Evolutionary conservation across 176 grass and related monocot species (phyloP), one percentile per base, ranked within the genome.

Genomic region (Carex scoparia): DNA sequence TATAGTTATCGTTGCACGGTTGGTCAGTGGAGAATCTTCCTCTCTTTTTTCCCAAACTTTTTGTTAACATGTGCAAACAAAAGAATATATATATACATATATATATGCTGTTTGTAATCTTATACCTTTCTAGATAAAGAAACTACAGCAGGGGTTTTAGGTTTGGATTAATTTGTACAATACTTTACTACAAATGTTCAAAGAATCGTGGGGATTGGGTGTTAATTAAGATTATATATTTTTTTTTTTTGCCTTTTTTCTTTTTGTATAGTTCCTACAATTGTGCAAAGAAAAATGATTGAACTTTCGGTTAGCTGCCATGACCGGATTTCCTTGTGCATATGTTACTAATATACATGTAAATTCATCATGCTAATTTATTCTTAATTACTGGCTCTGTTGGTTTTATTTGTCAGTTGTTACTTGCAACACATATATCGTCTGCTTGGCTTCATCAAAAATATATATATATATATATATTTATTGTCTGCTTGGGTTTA

Each of bases 41-140:
- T 60, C 11, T 35, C 12, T 49, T 82, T 63, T 64, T 65, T 0
- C 4, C 23, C 2, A 10, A 62, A 16, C 12, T 69, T 27, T 83
- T 83, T 83, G 81, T 69, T 55, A 31, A 48, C 27, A 56, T n/a
- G 63, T 54, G 63, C 60, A 81, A 48, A 65, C 30, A 58, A 58
- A 79, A 79, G 53, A 7, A 79, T 78, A 12, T 23, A 23, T 23
- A 23, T 0, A 23, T 23, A 23, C 23, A 23, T 23, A 23, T 23
- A 23, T 23, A 23, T 58, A 55, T 76, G 48, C 53, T 10, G 49
- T 79, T 57, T 79, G 30, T 55, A 16, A 58, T 58, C 30, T 58
- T 58, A n/a, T 78, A 79, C 53, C 28, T 76, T 35, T 79, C 28
- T 57, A 33, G 30, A 79, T 55, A 4, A 49, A 49, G 32, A 13